Evolutionary conservation across 78 protist species (phyloP).

Genomic region (Creolimax fragrantissima): DNA sequence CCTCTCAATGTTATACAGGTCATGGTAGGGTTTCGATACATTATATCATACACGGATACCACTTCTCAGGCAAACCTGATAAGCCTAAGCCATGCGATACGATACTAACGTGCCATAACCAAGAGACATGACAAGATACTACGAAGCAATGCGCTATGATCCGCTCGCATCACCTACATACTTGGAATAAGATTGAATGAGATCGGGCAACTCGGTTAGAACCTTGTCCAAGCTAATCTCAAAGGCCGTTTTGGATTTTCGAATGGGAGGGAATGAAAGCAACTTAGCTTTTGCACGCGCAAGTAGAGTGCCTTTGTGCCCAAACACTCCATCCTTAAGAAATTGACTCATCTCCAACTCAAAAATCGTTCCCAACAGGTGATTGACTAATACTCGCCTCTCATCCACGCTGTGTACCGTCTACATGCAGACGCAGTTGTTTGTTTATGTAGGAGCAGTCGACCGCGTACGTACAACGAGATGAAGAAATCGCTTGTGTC

Average conservation of each 20-base stretch:
- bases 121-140: no score
- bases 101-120: no score
- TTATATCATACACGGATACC: no score
- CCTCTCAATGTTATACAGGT: no score
- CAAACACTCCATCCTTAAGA: not conserved
- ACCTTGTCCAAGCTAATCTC: not conserved
- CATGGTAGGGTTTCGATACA: no score
- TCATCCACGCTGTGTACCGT: not conserved
- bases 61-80: no score
- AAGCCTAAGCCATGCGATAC: no score
- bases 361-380: not conserved
- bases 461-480: no score
- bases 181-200: not conserved
- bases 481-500: no score
- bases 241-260: not conserved
- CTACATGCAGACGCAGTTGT: not conserved
- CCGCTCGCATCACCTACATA: no score
- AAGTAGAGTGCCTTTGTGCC: not conserved
- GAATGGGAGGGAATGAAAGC: not conserved
- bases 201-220: not conserved
- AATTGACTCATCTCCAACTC: not conserved
- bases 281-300: not conserved
- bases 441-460: no score
- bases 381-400: not conserved
- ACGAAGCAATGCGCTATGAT: no score